Base-by-base conservation (phyloP, 1,139 yeast species). In the Geotrichum histeridarum region DNA sequence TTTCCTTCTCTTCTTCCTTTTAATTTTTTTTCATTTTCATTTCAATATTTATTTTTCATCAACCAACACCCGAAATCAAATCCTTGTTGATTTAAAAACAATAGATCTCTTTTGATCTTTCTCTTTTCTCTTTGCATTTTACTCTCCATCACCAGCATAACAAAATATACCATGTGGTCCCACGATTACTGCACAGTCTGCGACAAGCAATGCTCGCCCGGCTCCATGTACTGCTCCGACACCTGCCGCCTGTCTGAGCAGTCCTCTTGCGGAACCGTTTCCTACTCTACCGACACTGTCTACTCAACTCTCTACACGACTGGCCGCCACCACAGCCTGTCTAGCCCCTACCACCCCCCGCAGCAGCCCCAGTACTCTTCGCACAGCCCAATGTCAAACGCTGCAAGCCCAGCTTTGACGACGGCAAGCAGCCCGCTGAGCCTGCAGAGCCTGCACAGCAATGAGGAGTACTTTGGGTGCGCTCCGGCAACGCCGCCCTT, bases 141-240 rank as follows among this genome's bases (percentile, higher is more conserved):
- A 4, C 31, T 15, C 17, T 8, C 17, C 46, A 42, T 36, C 49
- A 45, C 17, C 49, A 36, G 12, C 18, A 14, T 46, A 22, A 18
- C 44, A 42, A 17, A 44, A 38, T 33, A 42, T 31, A 57, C 50
- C 45, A 70, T 68, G 68, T 73, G 76, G 75, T 60, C 71, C 39
- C 72, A 67, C 57, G 76, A 73, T 60, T 73, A 61, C 59, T 73
- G 76, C 67, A 67, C 73, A 49, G 75, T 73, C 48, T 73, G 76
- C 66, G 75, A 73, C 63, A 73, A 72, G 61, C 73, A 71, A 59
- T 54, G 57, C 57, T 45, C 54, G 41, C 57, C 57, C 22, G 53
- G 53, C 32, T 43, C 57, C 18, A 54, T 54, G 57, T 54, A 59
- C 68, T 73, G 76, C 66, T 71, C 74, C 9, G 72, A 71, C 48